Evolutionary conservation across 805 yeast species (phyloP).

Genomic region (Suhomyces faveliae): DNA sequence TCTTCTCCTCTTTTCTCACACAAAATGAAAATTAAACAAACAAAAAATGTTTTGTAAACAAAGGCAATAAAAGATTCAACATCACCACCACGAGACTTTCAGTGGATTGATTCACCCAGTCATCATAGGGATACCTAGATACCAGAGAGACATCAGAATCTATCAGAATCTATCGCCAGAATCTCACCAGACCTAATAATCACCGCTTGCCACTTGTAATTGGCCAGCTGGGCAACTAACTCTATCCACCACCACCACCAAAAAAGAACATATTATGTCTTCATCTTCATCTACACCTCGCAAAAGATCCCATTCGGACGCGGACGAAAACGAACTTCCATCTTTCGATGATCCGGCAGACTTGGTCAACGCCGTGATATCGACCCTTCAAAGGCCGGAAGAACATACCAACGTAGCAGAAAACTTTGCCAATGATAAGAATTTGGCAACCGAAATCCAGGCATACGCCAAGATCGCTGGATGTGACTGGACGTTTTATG

Average conservation of each 20-base stretch:
- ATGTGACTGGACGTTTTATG: conserved; percentile 89
- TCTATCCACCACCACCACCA: background rate
- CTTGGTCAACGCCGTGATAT: conserved; percentile 70
- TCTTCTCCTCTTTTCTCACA: background rate
- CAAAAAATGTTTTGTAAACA: conserved; percentile 21
- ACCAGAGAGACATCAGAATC: too few species aligned
- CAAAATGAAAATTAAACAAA: background rate
- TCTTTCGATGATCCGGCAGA: conserved; percentile 59
- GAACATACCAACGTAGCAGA: conserved; percentile 72
- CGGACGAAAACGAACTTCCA: conserved; percentile 29
- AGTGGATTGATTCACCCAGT: background rate
- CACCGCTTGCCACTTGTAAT: too few species aligned
- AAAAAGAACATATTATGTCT: conserved; percentile 17
- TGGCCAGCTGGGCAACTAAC: background rate
- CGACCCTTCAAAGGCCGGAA: conserved; percentile 66
- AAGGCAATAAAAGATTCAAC: conserved; percentile 7
- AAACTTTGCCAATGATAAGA: conserved; percentile 71
- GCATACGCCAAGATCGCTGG: conserved; percentile 98
- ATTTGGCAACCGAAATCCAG: conserved; percentile 75
- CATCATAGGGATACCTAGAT: background rate
- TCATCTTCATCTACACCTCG: conserved; percentile 27
- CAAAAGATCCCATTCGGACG: conserved; percentile 23
- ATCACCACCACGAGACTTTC: conserved; percentile 1
- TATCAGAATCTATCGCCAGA: background rate
- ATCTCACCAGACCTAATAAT: background rate